A percentile compares a stretch with the other conserved stretches of the same genome.
Evolutionary conservation across 345 rosid genomes (phyloP).

Genomic region (Nasturtium officinale): DNA sequence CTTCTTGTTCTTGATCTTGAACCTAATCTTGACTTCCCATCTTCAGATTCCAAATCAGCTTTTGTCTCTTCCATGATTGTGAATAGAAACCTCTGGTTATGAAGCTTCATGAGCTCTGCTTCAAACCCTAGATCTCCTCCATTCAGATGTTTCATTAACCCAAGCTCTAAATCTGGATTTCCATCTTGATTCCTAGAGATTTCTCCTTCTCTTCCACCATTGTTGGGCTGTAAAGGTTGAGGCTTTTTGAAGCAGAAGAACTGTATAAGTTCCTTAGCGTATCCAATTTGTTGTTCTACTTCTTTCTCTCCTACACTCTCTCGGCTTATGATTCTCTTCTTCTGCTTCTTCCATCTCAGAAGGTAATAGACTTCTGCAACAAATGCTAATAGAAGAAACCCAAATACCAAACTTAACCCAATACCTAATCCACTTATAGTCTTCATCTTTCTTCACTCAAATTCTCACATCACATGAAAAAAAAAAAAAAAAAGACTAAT

Average conservation of each 20-base stretch:
- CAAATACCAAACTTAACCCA: conserved; percentile 70
- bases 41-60: conserved; percentile 96
- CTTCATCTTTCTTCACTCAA: conserved; percentile 50
- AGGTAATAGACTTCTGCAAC: conserved; percentile 73
- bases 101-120: conserved; percentile 90
- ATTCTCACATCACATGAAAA: conserved; percentile 54
- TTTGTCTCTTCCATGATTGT: conserved; percentile 92
- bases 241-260: conserved; percentile 65
- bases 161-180: conserved; percentile 58
- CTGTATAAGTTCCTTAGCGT: conserved; percentile 64
- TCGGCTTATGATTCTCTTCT: conserved; percentile 51
- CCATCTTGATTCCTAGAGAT: conserved; percentile 29
- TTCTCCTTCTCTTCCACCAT: conserved; percentile 24
- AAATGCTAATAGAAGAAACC: conserved; percentile 69
- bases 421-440: conserved; percentile 71
- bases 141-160: conserved; percentile 59
- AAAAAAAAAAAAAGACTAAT: background rate
- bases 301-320: conserved; percentile 53
- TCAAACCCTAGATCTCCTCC: conserved; percentile 56
- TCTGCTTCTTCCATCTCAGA: conserved; percentile 80
- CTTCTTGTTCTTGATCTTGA: conserved; percentile 71
- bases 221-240: conserved; percentile 43
- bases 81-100: conserved; percentile 92
- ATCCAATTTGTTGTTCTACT: conserved; percentile 32
- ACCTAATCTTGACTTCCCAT: conserved; percentile 62